These are phyloP conservation scores for Naganishia vaughanmartiniae DNA, from an alignment of 768 basidiomycete species.

Conservation along the genomic window DNA sequence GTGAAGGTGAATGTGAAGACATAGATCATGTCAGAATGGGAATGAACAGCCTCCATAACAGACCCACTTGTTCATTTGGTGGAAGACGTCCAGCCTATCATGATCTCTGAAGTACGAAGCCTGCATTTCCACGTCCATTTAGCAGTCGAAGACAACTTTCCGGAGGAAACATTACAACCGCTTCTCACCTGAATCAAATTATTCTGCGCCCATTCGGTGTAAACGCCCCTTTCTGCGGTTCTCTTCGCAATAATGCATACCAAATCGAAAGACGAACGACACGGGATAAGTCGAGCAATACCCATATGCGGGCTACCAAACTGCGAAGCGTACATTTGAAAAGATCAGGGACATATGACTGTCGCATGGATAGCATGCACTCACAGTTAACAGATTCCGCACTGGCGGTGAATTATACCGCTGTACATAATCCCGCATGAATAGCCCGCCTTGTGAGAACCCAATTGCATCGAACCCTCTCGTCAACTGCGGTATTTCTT, in stretches of 20 bases:
- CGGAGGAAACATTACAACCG: conserved; percentile 10
- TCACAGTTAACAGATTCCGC: conserved; percentile 53
- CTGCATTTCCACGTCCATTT: conserved; percentile 37
- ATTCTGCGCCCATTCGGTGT: conserved; percentile 47
- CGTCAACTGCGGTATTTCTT: conserved; percentile 43
- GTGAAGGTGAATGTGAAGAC: neutral
- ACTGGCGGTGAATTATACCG: conserved; percentile 47
- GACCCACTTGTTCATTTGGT: conserved; percentile 37
- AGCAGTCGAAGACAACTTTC: conserved; percentile 3
- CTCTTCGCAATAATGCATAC: conserved; percentile 47
- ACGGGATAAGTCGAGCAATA: conserved; percentile 52
- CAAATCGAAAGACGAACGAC: conserved; percentile 50
- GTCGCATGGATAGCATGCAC: conserved; percentile 25
- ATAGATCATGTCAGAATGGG: neutral
- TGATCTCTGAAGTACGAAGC: conserved; percentile 55
- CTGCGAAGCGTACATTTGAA: conserved; percentile 23
- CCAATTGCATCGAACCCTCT: conserved; percentile 52
- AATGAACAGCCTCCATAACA: neutral
- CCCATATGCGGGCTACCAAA: conserved; percentile 53
- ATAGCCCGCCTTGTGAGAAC: conserved; percentile 55
- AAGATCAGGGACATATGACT: neutral
- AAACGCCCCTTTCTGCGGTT: conserved; percentile 48
- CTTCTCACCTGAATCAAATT: conserved; percentile 35
- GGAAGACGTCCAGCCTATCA: conserved; percentile 50
- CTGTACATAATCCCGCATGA: conserved; percentile 53